Base-by-base conservation (phyloP, 176 grass and related monocot species). In the Ensete glaucum region DNA sequence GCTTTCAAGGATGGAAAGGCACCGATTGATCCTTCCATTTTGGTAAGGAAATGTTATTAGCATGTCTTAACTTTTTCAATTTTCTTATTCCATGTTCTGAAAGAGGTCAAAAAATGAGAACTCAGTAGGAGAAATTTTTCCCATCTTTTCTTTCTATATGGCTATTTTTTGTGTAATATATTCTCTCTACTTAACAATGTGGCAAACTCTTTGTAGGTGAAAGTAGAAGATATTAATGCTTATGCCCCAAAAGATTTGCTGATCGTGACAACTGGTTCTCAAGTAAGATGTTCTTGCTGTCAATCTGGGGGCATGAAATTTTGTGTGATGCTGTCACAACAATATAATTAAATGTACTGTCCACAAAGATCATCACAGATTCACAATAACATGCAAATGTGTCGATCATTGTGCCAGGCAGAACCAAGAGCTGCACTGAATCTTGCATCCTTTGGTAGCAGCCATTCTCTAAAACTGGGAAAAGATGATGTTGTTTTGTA, bases 1-100 rank as follows among this genome's bases (percentile, higher is more conserved):
- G 90, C 95, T 85, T 99, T 99, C 73, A 99, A 85, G 86, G 95
- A 99, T 87, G 95, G 90, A 83, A 94, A 91, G 69, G 91, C 95
- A 84, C 95, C 95, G 63, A 79, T 99, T 78, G 95, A 99, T 99
- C 95, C 95, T 81, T 99, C 95, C 81, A 89, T 88, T n/a, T 86
- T 99, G 90, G 95, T 99, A 94, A 52, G 80, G 27, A 66, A 60
- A 51, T 81, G 26, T 83, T 62, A 69, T 80, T 72, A 70, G 62
- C 88, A 17, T 19, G 75, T 50, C 52, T 17, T 22, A 60, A 80
- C 25, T 72, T 76, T 10, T 60, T 51, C 55, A 43, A 52, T 17
- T 34, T 76, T 79, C 57, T 60, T 60, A 7, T n/a, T 60, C 57
- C 57, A 60, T 60, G 16, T 60, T 60, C 57, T 60, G 57, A 60